Percentiles rank a stretch among this genome's conserved stretches.
Conservation (phyloP, 305 asterid genomes). For the Fraxinus floribunda region DNA sequence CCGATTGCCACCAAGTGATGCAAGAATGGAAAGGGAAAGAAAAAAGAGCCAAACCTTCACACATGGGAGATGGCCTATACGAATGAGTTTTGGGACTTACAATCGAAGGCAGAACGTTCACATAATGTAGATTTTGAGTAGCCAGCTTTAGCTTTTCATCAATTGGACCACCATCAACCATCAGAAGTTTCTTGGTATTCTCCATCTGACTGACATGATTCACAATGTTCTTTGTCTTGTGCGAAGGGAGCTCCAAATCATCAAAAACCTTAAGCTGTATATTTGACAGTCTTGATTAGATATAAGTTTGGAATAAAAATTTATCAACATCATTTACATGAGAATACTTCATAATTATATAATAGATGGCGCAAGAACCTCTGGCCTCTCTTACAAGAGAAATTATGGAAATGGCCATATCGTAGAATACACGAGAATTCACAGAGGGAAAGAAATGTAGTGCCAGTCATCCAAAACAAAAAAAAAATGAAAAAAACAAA, state of each 20-base stretch:
- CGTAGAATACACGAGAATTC: not conserved
- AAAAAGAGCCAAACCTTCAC: not conserved
- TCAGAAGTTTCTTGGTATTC: conserved; percentile 65
- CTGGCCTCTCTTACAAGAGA: not conserved
- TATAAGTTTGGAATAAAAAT: not conserved
- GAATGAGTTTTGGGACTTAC: conserved; percentile 49
- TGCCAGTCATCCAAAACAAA: not conserved
- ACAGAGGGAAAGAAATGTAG: not conserved
- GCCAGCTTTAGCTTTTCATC: conserved; percentile 76
- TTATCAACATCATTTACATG: not conserved
- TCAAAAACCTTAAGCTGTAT: conserved; percentile 84
- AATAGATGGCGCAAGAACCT: not conserved
- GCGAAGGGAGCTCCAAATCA: conserved; percentile 75
- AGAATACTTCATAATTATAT: not conserved
- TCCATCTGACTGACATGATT: conserved; percentile 66
- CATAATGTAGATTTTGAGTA: conserved; percentile 84
- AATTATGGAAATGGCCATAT: not conserved
- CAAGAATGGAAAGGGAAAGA: not conserved
- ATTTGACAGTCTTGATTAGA: conserved; percentile 23
- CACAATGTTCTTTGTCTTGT: conserved; percentile 84
- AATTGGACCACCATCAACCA: conserved; percentile 81
- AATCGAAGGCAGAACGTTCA: conserved; percentile 74
- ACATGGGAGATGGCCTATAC: not conserved
- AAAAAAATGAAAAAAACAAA: not conserved
- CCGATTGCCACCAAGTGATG: not conserved